Evolutionary conservation across 2,329 filamentous ascomycete species (phyloP), one percentile per base, ranked within the genome.

Genomic region (Xylariaceae sp.): DNA sequence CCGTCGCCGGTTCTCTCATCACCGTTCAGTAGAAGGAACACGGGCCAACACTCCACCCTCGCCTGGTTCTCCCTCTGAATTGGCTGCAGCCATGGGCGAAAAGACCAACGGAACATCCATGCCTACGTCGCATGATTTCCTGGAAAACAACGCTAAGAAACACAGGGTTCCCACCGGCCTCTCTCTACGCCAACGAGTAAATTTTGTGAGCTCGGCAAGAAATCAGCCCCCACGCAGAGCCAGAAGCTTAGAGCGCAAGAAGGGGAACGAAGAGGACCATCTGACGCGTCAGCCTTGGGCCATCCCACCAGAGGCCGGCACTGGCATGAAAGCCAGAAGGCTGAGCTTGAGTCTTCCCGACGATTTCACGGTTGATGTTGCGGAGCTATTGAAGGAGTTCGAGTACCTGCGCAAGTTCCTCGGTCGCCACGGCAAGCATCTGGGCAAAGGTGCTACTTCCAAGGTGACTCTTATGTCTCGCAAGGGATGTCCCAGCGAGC

Each of bases 381-480:
- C 72, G 17, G 80, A 86, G 36, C 69, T 90, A 3, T 71, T 76
- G 43, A 70, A 72, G 32, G 84, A 88, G 51, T 90, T 80, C 51
- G 78, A 82, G 45, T 83, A 81, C 48, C 71, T 76, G 47, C 82
- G 78, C 61, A 78, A 85, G 50, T 66, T 90, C 36, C 70, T 85
- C 21, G 83, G 84, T 7, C 78, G 80, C 29, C 76, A 85, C 53
- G 81, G 83, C 27, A 88, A 84, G 63, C 75, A 82, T 44, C 68
- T 94, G 5, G 88, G 88, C 44, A 86, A 85, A 62, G 88, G 88
- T 29, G 84, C 85, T 9, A 89, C 85, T 5, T 87, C 86, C 30
- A 83, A 85, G 50, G 88, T 94, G 16, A 85, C 79, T 23, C 71
- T 90, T 44, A 92, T 94, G 85, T 71, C 71, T 41, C 76, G 81